Evolutionary conservation across 805 yeast species (phyloP).

Genomic region (Teunomyces lycoperdinae): DNA sequence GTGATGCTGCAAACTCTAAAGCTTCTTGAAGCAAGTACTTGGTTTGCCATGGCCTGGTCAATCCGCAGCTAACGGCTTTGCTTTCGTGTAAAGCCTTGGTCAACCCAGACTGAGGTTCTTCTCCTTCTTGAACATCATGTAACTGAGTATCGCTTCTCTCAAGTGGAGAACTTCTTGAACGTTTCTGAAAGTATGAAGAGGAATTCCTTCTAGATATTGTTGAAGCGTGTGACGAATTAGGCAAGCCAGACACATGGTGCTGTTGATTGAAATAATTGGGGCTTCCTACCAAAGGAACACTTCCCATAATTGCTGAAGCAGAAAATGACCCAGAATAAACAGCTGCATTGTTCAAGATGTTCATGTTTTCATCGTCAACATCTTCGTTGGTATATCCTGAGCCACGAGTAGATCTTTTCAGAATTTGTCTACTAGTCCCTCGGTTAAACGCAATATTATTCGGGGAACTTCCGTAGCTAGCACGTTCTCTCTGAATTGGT

Average conservation of each 20-base stretch:
- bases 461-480: constrained; percentile 4
- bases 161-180: constrained; percentile 2
- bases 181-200: constrained; percentile 11
- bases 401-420: neutral
- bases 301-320: neutral
- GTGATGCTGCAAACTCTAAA: constrained; percentile 51
- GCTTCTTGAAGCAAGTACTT: constrained; percentile 48
- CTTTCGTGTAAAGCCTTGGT: constrained; percentile 22
- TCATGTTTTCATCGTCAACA: constrained; percentile 35
- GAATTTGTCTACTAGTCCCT: neutral
- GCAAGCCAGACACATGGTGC: constrained; percentile 1
- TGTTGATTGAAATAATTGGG: constrained; percentile 8
- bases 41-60: constrained; percentile 55
- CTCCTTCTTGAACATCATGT: constrained; percentile 10
- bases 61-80: constrained; percentile 7
- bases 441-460: neutral
- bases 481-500: neutral
- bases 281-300: constrained; percentile 3
- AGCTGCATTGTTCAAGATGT: constrained; percentile 17
- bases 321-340: constrained; percentile 6
- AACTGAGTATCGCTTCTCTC: neutral
- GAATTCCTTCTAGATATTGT: neutral
- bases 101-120: constrained; percentile 19
- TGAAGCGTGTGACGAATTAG: constrained; percentile 6
- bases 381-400: constrained; percentile 14